These are phyloP conservation scores for Mallotus japonicus DNA, from an alignment of 441 rosid species.

Conservation along the genomic window DNA sequence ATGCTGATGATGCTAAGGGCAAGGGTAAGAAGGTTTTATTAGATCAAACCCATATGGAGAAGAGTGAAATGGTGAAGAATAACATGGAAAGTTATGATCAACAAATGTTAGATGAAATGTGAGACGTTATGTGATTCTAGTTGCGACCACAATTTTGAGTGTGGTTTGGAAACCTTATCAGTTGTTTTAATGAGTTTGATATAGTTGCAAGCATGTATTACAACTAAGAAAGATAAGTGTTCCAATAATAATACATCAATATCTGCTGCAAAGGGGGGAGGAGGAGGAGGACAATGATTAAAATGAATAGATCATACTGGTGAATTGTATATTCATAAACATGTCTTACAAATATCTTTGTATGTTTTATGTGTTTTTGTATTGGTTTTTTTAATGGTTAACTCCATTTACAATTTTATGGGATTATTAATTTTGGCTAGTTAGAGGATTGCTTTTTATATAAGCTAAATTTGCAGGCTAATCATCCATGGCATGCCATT, in stretches of 20 bases:
- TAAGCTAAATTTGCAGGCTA: no score
- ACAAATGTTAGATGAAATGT: constrained; percentile 62
- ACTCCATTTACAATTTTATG: background rate
- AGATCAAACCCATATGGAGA: constrained; percentile 13
- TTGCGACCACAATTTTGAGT: background rate
- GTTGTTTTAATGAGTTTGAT: constrained; percentile 32
- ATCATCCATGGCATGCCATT: no score
- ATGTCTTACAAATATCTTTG: background rate
- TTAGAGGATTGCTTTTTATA: background rate
- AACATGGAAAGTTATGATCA: constrained; percentile 24
- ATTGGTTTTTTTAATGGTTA: background rate
- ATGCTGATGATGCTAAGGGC: constrained; percentile 26
- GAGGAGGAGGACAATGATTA: constrained; percentile 35
- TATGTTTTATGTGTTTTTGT: background rate
- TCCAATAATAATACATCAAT: constrained; percentile 40
- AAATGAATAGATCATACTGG: constrained; percentile 70
- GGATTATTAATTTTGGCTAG: background rate
- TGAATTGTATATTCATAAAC: constrained; percentile 17
- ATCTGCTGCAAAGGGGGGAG: constrained; percentile 40
- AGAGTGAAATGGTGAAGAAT: background rate
- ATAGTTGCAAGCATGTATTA: constrained; percentile 66
- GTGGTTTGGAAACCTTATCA: constrained; percentile 19
- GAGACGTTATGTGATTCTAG: constrained; percentile 23
- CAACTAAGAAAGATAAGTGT: constrained; percentile 55
- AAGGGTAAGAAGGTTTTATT: constrained; percentile 44